Percentiles rank a stretch among this genome's conserved stretches.
These are phyloP conservation scores for Gnaphalium uliginosum DNA, from an alignment of 129 eudicot genomes.

Conservation along the genomic window DNA sequence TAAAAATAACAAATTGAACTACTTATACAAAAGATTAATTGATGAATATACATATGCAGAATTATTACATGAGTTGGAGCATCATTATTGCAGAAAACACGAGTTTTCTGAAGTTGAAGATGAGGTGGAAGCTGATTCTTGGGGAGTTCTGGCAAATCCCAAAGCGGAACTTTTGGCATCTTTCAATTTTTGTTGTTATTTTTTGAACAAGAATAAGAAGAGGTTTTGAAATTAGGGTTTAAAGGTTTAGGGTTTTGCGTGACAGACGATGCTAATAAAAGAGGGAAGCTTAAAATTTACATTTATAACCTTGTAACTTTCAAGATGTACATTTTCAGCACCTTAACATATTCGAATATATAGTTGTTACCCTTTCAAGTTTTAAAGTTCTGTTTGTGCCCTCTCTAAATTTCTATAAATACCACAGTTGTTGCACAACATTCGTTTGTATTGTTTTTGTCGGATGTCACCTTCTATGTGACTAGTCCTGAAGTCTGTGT, in stretches of 20 bases:
- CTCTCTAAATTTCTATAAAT: too few relatives aligned
- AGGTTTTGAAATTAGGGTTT: conserved; percentile 27
- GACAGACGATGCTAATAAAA: not conserved
- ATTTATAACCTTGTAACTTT: not conserved
- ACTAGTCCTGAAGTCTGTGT: too few relatives aligned
- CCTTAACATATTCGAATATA: not conserved
- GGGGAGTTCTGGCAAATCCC: conserved; percentile 80
- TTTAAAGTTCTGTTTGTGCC: not conserved
- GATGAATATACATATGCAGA: not conserved
- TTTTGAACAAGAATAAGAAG: not conserved
- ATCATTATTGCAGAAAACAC: conserved; percentile 65
- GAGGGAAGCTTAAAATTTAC: not conserved
- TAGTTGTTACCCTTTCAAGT: not conserved
- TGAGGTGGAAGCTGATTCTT: conserved; percentile 71
- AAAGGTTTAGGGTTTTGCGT: conserved; percentile 9
- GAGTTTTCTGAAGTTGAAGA: conserved; percentile 72
- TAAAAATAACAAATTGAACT: not conserved
- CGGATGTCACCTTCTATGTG: too few relatives aligned
- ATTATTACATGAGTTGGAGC: conserved; percentile 76
- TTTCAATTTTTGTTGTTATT: not conserved
- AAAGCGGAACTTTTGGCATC: conserved; percentile 56
- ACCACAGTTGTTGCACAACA: too few relatives aligned
- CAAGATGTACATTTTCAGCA: not conserved
- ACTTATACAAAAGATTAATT: not conserved
- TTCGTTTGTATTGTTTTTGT: too few relatives aligned